Evolutionary conservation across 352 stramenopile species (phyloP).

Genomic region (Hyaloperonospora brassicae): DNA sequence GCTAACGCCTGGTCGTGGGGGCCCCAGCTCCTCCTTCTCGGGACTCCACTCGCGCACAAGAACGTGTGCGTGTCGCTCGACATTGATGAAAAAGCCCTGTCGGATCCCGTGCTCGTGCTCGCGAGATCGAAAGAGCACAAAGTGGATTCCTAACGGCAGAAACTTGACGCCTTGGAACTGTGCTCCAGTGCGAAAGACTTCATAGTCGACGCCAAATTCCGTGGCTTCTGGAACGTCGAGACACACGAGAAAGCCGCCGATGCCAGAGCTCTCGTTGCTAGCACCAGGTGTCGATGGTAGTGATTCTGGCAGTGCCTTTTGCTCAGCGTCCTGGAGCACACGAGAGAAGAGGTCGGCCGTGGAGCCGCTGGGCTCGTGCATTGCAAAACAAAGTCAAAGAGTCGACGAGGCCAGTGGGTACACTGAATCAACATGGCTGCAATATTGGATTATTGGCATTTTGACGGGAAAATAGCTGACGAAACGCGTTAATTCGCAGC

Average conservation of each 20-base stretch:
- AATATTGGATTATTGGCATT: constrained; percentile 3
- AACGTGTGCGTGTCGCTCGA: constrained; percentile 54
- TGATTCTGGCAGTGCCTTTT: not conserved
- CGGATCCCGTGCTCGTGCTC: constrained; percentile 76
- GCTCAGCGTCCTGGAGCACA: constrained; percentile 21
- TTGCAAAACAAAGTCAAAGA: no score
- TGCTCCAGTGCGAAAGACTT: constrained; percentile 69
- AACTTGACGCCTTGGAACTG: constrained; percentile 85
- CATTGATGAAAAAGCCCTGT: constrained; percentile 73
- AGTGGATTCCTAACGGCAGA: constrained; percentile 68
- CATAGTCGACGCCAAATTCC: constrained; percentile 84
- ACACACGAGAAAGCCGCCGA: constrained; percentile 76
- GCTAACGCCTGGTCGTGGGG: constrained; percentile 46
- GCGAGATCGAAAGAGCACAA: constrained; percentile 70
- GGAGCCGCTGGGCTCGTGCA: not conserved
- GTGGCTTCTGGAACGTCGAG: constrained; percentile 67
- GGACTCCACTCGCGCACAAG: constrained; percentile 70
- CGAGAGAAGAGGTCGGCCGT: constrained; percentile 36
- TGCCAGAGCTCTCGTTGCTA: constrained; percentile 3
- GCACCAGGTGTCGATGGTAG: not conserved
- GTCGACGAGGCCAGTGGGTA: not conserved
- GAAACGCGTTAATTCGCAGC: constrained; percentile 10
- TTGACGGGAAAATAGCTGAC: constrained; percentile 7
- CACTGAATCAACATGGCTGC: constrained; percentile 8
- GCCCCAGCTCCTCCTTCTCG: constrained; percentile 67